Evolutionary conservation across 2,329 filamentous ascomycete species (phyloP), one percentile per base, ranked within the genome.

Genomic region (Aspergillus sp.): DNA sequence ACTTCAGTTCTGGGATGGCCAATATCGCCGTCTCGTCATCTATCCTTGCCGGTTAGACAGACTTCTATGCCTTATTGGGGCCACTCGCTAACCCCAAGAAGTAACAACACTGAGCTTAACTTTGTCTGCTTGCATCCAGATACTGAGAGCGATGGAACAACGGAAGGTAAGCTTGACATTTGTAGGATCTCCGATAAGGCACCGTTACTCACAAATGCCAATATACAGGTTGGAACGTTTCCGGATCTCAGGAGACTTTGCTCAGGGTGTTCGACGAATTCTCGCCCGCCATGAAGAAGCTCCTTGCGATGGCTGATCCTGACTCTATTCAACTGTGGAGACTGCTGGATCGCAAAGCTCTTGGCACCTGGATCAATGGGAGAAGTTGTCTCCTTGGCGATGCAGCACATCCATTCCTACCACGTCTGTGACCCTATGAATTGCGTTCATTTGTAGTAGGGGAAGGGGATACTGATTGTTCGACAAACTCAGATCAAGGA

Each of bases 11-110:
- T 55, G 53, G 53, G 38, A 55, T 45, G 53, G 53, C 12, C 28
- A 41, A 4, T 47, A 47, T 28, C 39, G 53, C 2, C 21, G 38
- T 28, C 39, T 55, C 15, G 39, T 55, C 21, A 55, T 55, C 15
- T 55, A 55, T 47, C 53, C 53, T 32, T 55, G 53, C 9, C 53
- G 53, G 53, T 54, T 13, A 5, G 51, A 23, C 36, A n/a, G 36
- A 17, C 36, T 49, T 52, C 19, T 19, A 7, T 36, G 2, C 28
- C 12, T 4, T 4, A 9, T 6, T 32, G 23, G 23, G n/a, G 15
- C 32, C 15, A 21, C 21, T 21, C 12, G 5, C 12, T 36, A 36
- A 36, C 30, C 12, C 30, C 8, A 12, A 36, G 6, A 15, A 55
- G 53, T 4, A 55, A 55, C 25, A 55, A 55, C 19, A 55, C 53